Conservation (phyloP, 2,329 filamentous ascomycete genomes). For the Paecilomyces niveus region DNA sequence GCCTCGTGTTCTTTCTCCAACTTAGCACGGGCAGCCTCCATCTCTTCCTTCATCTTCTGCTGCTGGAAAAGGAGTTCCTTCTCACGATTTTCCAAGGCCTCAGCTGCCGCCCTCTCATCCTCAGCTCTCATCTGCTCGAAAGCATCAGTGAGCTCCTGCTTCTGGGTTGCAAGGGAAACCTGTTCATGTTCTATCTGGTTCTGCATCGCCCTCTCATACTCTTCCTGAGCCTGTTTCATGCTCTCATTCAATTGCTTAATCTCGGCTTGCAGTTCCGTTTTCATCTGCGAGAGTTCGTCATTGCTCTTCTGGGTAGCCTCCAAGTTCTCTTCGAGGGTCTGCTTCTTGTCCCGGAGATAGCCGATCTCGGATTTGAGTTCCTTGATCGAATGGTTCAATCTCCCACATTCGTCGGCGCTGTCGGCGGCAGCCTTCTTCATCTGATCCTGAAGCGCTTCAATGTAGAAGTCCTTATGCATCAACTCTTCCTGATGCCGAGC, state of each 20-base stretch:
- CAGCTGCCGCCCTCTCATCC: slow-evolving; percentile 32
- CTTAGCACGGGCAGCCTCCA: slow-evolving; percentile 27
- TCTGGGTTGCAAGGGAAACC: slow-evolving; percentile 34
- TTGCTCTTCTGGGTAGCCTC: slow-evolving; percentile 38
- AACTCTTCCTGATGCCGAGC: slow-evolving; percentile 45
- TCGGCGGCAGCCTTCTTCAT: slow-evolving; percentile 44
- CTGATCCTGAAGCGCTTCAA: slow-evolving; percentile 45
- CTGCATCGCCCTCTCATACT: slow-evolving; percentile 34
- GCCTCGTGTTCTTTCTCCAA: slow-evolving; percentile 30
- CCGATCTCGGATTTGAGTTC: slow-evolving; percentile 46
- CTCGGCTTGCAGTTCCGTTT: slow-evolving; percentile 38
- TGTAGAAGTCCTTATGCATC: slow-evolving; percentile 47
- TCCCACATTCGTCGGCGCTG: slow-evolving; percentile 41
- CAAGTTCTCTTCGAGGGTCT: slow-evolving; percentile 43
- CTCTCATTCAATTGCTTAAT: slow-evolving; percentile 30
- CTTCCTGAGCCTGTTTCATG: slow-evolving; percentile 29
- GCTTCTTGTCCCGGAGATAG: slow-evolving; percentile 46
- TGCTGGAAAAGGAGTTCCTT: slow-evolving; percentile 31
- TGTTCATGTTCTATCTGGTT: slow-evolving; percentile 29
- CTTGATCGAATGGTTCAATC: slow-evolving; percentile 36
- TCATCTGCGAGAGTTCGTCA: slow-evolving; percentile 36
- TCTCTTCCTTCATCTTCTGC: slow-evolving; percentile 17
- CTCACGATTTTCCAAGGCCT: slow-evolving; percentile 30
- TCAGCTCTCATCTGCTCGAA: slow-evolving; percentile 42
- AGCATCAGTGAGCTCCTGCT: slow-evolving; percentile 38